Base-by-base conservation (phyloP, 2,329 filamentous ascomycete genomes). In the Amesomyces nigricolor region DNA sequence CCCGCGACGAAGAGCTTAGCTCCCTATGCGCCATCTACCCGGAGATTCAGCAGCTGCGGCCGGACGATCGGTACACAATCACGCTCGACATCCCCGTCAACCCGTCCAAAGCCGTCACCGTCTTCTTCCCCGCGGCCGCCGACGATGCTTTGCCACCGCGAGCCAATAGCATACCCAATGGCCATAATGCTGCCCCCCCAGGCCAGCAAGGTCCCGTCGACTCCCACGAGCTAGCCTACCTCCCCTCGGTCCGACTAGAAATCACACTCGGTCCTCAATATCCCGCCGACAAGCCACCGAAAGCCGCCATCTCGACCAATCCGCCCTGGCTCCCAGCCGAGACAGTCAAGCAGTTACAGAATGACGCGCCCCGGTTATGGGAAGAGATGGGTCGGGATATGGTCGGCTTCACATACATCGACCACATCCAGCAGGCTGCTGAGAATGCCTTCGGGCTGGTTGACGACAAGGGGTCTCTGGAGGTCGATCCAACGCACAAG, bases 21-120 rank as follows among this genome's bases (percentile, higher is more conserved):
- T 78, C 82, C 13, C 75, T 87, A 54, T 71, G 75, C 54, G 81
- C 83, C 59, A 87, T 88, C 63, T 88, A 79, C 61, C 84, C 84
- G n/a, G 85, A 87, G 68, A 78, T 87, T 13, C 73, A 73, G 30
- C 69, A 71, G 8, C 66, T 75, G 17, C 67, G 73, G 45, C 65
- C 72, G 6, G 63, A 74, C 32, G 71, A 76, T 56, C 66, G 66
- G n/a, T 76, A 77, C 62, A 72, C 71, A 7, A 78, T 85, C 65
- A 72, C 73, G 43, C 75, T 86, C 54, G 78, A 83, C 44, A 68
- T 86, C 16, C 79, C 81, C 3, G 78, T 86, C 40, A 75, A 77
- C 59, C 78, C 83, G 10, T 71, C 69, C 35, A 72, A 75, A 42
- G 74, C 80, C 9, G 73, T 86, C 53, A 79, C 76, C 5, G 81